Percentiles rank a stretch among this genome's conserved stretches.
Conservation (phyloP, 2,329 filamentous ascomycete species). For the Metarhizium rileyi region DNA sequence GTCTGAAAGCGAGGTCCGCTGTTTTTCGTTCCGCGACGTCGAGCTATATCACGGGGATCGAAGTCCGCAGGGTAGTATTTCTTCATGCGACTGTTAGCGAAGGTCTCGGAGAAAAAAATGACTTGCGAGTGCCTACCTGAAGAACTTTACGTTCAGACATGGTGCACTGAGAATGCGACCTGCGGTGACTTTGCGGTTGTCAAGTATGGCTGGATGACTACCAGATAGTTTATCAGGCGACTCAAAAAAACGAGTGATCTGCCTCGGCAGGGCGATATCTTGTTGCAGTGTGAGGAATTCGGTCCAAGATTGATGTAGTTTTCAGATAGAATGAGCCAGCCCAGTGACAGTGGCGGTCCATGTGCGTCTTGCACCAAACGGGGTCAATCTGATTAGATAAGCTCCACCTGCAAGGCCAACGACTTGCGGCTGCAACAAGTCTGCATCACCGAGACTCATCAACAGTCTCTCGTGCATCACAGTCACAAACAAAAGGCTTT, state of each 20-base stretch:
- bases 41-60: conserved; percentile 72
- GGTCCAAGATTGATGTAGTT: not conserved
- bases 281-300: not conserved
- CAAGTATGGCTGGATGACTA: not conserved
- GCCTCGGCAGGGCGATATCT: not conserved
- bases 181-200: not conserved
- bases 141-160: conserved; percentile 88
- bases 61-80: conserved; percentile 71
- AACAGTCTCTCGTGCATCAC: not conserved
- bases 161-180: conserved; percentile 17
- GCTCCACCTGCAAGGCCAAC: conserved; percentile 6
- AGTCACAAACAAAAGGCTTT: not conserved
- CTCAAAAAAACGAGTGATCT: not conserved
- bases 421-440: not conserved
- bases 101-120: too few relatives aligned
- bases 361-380: conserved; percentile 1
- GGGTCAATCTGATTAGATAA: conserved; percentile 3
- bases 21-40: conserved; percentile 55
- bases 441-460: not conserved
- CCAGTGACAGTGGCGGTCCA: not conserved
- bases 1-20: conserved; percentile 73
- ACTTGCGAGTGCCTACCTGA: conserved; percentile 16
- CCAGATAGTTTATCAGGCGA: not conserved
- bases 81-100: conserved; percentile 13
- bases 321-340: not conserved